phyloP scores from a whole-genome alignment of 768 basidiomycete species.

The Suillus cothurnatus region DNA sequence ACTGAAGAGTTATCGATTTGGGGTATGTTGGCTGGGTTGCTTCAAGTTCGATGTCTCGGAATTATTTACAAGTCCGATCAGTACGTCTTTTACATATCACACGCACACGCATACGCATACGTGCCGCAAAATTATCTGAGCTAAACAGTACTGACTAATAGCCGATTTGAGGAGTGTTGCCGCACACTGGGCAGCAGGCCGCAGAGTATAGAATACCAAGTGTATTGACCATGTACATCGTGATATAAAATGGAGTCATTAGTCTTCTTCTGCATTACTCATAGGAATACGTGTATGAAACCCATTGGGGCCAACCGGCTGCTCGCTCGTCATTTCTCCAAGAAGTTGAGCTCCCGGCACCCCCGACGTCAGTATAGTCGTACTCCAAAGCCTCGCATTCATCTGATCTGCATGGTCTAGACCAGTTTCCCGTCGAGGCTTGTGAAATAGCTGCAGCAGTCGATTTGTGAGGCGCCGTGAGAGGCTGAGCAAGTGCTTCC shows the following conservation, averaged over 20 bases:
- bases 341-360: background rate
- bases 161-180: too few relatives aligned
- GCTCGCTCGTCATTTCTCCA: background rate
- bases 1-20: background rate
- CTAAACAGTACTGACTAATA: too few relatives aligned
- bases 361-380: background rate
- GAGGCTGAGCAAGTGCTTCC: background rate
- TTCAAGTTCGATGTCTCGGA: background rate
- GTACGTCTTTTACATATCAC: background rate
- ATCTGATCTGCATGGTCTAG: background rate
- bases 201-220: background rate
- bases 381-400: background rate
- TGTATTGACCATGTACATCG: background rate
- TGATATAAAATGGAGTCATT: background rate
- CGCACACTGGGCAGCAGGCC: background rate
- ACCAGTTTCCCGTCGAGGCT: background rate
- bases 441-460: background rate
- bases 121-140: too few relatives aligned
- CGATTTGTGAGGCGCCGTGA: background rate
- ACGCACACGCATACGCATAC: background rate
- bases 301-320: background rate
- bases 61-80: background rate
- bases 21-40: too few relatives aligned
- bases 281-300: background rate
- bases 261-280: background rate